Evolutionary conservation across 192 early-diverging fungal genomes (phyloP), one percentile per base, ranked within the genome.

Genomic region (Irineochytrium annulatum): DNA sequence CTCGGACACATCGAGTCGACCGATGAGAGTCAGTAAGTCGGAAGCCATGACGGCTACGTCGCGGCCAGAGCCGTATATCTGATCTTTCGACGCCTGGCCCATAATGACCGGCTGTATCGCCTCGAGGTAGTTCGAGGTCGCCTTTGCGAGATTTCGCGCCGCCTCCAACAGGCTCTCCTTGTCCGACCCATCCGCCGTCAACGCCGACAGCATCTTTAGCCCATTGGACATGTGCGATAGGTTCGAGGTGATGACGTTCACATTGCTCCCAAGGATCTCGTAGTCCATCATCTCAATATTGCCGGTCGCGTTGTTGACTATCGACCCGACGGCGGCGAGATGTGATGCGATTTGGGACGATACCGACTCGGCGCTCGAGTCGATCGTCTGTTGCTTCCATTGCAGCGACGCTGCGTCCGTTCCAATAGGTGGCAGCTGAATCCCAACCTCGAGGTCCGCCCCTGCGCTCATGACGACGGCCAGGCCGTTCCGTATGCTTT

Each of bases 381-480:
- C 81, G 13, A 70, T 62, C 3, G 81, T 84, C 32, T 84, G 69
- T 60, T 84, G 70, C 48, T 66, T 76, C 82, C 82, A 84, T 44
- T 73, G 61, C 19, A 61, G 14, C 29, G 81, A 62, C 6, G 68
- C 67, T 2, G 73, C 63, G 60, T 84, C 82, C 52, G 81, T 70
- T 1, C 75, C 66, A 8, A 81, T 33, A 4, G 75, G 75, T 11
- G 80, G 77, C 22, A 83, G 56, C 20, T 73, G 70, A 8, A 68
- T 73, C 3, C 74, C 67, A 58, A 59, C 45, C 1, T 62, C 62
- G 44, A 84, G 54, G 43, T 84, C 81, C 11, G 54, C 5, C 6
- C 59, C 59, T 2, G 77, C 67, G 35, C 65, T 72, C 19, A 62
- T 68, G 6, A 81, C 61, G 43, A 71, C 62, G 0, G 79, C 79